Conservation (phyloP, 1,284 basidiomycete species). For the Fomitopsis pinicola region DNA sequence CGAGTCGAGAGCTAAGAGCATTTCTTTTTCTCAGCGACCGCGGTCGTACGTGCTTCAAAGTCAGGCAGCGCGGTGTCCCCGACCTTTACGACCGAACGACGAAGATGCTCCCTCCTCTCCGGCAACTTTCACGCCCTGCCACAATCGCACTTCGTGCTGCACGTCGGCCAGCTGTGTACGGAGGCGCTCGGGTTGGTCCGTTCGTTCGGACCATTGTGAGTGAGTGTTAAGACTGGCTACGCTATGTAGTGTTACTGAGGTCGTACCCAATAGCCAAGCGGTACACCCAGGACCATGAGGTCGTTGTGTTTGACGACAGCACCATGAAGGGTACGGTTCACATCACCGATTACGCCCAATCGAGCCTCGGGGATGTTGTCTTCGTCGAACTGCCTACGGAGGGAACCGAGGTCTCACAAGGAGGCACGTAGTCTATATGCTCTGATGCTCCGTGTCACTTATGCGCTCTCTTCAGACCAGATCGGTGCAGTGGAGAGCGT, state of each 20-base stretch:
- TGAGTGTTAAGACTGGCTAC: slow-evolving; percentile 20
- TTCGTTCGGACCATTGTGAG: slow-evolving; percentile 35
- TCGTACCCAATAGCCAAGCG: slow-evolving; percentile 55
- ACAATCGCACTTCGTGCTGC: slow-evolving; percentile 22
- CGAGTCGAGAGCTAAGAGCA: background rate
- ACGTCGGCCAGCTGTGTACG: slow-evolving; percentile 15
- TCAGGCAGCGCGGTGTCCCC: background rate
- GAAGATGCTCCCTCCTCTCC: slow-evolving; percentile 25
- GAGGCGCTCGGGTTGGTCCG: slow-evolving; percentile 14
- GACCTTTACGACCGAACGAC: background rate
- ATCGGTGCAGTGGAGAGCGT: slow-evolving; percentile 98
- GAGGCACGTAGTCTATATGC: slow-evolving; percentile 53
- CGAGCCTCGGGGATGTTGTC: slow-evolving; percentile 93
- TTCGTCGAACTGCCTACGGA: slow-evolving; percentile 88
- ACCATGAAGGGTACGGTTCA: slow-evolving; percentile 82
- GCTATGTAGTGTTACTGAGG: background rate
- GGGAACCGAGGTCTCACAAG: slow-evolving; percentile 70
- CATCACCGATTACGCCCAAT: slow-evolving; percentile 94
- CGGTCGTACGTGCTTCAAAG: background rate
- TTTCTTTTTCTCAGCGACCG: background rate
- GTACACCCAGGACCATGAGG: slow-evolving; percentile 92
- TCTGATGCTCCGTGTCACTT: slow-evolving; percentile 1
- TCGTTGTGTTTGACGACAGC: slow-evolving; percentile 75
- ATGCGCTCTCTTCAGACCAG: slow-evolving; percentile 50
- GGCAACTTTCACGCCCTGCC: slow-evolving; percentile 26